These are phyloP conservation scores for Solanum rostratum DNA, from an alignment of 257 asterid genomes.

Conservation along the genomic window DNA sequence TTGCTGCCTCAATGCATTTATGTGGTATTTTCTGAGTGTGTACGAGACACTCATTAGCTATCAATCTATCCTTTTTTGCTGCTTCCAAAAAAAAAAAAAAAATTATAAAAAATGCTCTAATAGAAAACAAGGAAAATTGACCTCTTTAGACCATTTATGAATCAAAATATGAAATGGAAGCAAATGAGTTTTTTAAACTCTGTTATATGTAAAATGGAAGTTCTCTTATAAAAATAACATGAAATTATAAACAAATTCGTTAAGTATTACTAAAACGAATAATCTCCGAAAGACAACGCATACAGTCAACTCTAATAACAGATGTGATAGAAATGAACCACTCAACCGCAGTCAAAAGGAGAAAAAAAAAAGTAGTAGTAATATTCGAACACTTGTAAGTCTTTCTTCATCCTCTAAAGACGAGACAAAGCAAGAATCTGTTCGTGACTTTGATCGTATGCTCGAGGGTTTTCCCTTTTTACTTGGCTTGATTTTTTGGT, in stretches of 20 bases:
- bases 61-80: too few relatives aligned
- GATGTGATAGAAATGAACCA: background rate
- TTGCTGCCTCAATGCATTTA: too few relatives aligned
- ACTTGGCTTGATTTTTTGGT: background rate
- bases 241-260: background rate
- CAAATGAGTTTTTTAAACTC: too few relatives aligned
- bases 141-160: too few relatives aligned
- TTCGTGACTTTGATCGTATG: background rate
- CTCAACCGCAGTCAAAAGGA: background rate
- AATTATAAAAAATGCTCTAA: too few relatives aligned
- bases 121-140: too few relatives aligned
- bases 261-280: too few relatives aligned
- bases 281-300: background rate
- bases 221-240: background rate
- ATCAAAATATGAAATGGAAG: too few relatives aligned
- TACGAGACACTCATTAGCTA: too few relatives aligned
- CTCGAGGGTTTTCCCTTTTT: background rate
- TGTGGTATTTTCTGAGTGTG: too few relatives aligned
- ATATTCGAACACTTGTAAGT: background rate
- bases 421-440: background rate
- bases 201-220: too few relatives aligned
- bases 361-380: background rate
- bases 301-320: background rate
- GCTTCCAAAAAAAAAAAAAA: too few relatives aligned
- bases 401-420: background rate